A percentile compares a stretch with the other conserved stretches of the same genome.
Conservation (phyloP, 2,329 filamentous ascomycete genomes). For the Helotiales sp. region DNA sequence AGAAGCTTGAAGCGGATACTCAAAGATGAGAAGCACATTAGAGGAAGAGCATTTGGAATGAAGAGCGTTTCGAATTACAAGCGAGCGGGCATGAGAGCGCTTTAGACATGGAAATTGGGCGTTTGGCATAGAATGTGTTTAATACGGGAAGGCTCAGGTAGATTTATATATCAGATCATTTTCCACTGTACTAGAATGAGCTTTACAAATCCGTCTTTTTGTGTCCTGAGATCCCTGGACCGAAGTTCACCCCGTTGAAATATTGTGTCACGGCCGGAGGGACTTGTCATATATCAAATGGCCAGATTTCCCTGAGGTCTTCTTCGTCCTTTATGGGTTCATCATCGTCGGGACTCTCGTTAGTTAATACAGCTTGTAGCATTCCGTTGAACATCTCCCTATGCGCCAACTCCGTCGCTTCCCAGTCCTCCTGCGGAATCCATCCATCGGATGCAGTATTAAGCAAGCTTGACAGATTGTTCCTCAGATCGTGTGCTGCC, state of each 20-base stretch:
- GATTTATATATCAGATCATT: neutral
- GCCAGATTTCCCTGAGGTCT: conserved; percentile 8
- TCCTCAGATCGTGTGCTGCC: conserved; percentile 28
- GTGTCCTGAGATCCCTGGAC: neutral
- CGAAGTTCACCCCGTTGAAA: neutral
- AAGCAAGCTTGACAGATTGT: conserved; percentile 19
- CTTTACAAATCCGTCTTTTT: neutral
- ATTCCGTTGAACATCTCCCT: conserved; percentile 14
- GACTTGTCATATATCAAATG: conserved; percentile 11
- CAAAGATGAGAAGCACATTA: neutral
- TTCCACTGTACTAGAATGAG: neutral
- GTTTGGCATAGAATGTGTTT: neutral
- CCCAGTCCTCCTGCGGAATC: conserved; percentile 33
- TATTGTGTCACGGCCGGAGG: neutral
- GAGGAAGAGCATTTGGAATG: neutral
- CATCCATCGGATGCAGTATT: conserved; percentile 32
- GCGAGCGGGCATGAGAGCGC: neutral
- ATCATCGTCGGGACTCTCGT: conserved; percentile 11
- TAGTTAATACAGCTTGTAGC: conserved; percentile 4
- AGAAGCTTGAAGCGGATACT: conserved; percentile 16
- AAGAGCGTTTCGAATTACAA: neutral
- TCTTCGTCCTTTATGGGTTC: conserved; percentile 10
- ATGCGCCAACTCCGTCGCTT: conserved; percentile 16
- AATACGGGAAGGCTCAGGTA: neutral
- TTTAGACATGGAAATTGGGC: neutral